phyloP scores from a whole-genome alignment of 768 basidiomycete species.

The Lactarius pseudohatsudake region DNA sequence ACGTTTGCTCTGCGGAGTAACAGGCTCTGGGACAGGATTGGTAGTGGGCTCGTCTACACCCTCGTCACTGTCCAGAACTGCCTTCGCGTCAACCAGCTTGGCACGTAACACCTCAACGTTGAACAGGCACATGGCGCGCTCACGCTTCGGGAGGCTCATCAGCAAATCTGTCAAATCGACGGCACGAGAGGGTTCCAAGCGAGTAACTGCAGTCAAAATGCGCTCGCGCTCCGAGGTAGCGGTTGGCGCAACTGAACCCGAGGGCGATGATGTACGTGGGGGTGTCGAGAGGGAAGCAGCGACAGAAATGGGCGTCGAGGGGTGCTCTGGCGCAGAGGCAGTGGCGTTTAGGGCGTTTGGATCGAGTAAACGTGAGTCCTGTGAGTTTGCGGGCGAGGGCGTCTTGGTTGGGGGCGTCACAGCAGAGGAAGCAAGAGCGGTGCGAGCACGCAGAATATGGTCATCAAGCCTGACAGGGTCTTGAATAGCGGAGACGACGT shows the following conservation, averaged over 20 bases:
- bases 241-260: conserved; percentile 55
- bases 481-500: conserved; percentile 75
- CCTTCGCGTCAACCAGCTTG: conserved; percentile 81
- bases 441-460: conserved; percentile 49
- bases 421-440: conserved; percentile 33
- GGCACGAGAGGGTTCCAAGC: conserved; percentile 60
- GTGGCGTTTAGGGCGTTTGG: conserved; percentile 64
- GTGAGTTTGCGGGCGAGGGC: conserved; percentile 56
- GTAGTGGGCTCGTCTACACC: conserved; percentile 46
- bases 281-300: conserved; percentile 75
- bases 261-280: conserved; percentile 80
- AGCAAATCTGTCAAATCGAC: conserved; percentile 72
- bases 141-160: conserved; percentile 85
- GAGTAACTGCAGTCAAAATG: conserved; percentile 63
- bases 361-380: conserved; percentile 71
- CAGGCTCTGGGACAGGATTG: conserved; percentile 39
- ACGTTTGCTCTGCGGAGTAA: conserved; percentile 62
- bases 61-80: conserved; percentile 74
- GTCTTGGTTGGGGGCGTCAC: conserved; percentile 51
- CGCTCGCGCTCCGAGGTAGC: conserved; percentile 67
- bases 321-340: conserved; percentile 88
- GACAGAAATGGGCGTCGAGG: conserved; percentile 80
- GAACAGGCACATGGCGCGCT: conserved; percentile 89
- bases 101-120: conserved; percentile 74
- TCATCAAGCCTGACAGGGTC: conserved; percentile 64